phyloP scores from a whole-genome alignment of 306 rosid species.

The Pachyrhizus erosus region DNA sequence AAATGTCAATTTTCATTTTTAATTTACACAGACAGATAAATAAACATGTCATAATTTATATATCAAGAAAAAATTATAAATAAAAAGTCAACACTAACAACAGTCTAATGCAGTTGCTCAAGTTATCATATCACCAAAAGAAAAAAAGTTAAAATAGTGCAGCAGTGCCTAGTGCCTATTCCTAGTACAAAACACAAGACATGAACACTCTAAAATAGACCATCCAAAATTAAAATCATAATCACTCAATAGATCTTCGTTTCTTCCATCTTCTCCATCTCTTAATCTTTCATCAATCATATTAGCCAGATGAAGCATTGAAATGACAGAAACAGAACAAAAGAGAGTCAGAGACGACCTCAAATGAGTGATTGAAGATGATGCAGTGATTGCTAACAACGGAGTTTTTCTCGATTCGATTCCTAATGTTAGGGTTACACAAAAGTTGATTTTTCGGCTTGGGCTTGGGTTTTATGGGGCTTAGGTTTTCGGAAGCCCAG shows the following conservation, averaged over 20 bases:
- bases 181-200: neutral
- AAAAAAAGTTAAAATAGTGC: too few species aligned
- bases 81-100: neutral
- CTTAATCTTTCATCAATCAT: neutral
- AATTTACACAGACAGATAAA: slow-evolving; percentile 33
- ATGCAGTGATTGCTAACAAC: too few species aligned
- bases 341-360: too few species aligned
- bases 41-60: neutral
- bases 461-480: too few species aligned
- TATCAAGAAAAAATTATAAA: neutral
- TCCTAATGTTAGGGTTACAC: too few species aligned
- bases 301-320: neutral
- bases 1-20: neutral
- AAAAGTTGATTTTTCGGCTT: too few species aligned
- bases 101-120: slow-evolving; percentile 12
- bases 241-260: neutral
- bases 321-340: too few species aligned
- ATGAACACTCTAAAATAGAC: neutral
- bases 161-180: too few species aligned
- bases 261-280: neutral
- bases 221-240: neutral
- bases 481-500: too few species aligned
- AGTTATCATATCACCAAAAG: neutral
- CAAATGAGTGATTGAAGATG: too few species aligned
- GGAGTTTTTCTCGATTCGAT: too few species aligned